These are phyloP conservation scores for Arabidopsis lyrata DNA, from an alignment of 441 rosid species.

Conservation along the genomic window DNA sequence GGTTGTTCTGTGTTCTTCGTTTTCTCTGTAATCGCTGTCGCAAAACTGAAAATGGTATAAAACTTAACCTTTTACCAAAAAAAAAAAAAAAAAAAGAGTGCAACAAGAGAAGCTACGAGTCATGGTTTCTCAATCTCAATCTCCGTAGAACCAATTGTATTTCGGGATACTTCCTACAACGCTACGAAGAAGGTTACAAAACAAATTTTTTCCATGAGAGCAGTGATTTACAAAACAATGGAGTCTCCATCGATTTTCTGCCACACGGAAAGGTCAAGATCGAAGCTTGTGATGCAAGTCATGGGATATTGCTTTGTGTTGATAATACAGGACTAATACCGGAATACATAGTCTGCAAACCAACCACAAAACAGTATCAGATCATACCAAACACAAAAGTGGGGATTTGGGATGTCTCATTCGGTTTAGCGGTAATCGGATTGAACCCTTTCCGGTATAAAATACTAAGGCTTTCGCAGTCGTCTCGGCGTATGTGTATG, in stretches of 20 bases:
- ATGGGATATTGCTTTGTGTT: conserved; percentile 21
- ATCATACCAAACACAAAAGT: conserved; percentile 12
- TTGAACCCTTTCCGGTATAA: conserved; percentile 32
- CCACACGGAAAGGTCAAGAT: conserved; percentile 2
- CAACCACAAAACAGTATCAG: conserved; percentile 34
- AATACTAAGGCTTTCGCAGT: conserved; percentile 24
- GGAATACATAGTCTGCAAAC: conserved; percentile 30
- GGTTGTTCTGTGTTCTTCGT: no score
- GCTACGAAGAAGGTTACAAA: not conserved
- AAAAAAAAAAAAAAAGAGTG: no score
- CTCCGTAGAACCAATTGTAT: conserved; percentile 21
- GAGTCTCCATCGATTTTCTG: conserved; percentile 28
- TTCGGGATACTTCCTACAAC: conserved; percentile 24
- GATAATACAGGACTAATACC: not conserved
- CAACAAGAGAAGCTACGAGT: conserved; percentile 29
- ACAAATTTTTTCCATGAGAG: conserved; percentile 17
- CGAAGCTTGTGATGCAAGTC: not conserved
- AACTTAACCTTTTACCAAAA: no score
- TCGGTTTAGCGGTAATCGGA: conserved; percentile 24
- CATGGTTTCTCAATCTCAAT: conserved; percentile 30
- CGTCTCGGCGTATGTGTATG: not conserved
- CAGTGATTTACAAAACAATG: not conserved
- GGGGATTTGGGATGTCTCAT: not conserved
- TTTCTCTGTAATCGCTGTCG: no score
- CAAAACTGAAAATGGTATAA: no score